phyloP scores from a whole-genome alignment of 83 land plant species.

The Picea engelmannii region DNA sequence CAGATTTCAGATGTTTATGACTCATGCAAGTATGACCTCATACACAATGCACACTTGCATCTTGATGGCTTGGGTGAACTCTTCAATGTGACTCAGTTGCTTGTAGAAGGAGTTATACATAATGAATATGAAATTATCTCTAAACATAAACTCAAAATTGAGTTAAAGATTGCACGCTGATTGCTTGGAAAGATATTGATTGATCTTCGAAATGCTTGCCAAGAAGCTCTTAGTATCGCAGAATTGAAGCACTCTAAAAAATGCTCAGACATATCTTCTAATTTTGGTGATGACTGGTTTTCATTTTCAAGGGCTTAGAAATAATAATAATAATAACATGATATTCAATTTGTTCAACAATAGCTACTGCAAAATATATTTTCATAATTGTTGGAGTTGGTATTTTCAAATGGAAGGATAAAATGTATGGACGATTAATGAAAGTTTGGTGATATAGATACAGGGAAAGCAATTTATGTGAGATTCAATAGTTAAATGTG shows the following conservation, averaged over 20 bases:
- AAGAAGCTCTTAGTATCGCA: constrained; percentile 88
- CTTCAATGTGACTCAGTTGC: constrained; percentile 92
- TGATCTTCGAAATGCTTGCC: too few relatives aligned
- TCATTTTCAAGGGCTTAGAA: too few relatives aligned
- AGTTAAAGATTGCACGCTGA: constrained; percentile 96
- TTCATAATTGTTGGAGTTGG: too few relatives aligned
- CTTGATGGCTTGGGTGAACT: constrained; percentile 83
- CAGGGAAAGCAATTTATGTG: too few relatives aligned
- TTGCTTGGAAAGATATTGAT: constrained; percentile 49
- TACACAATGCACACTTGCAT: constrained; percentile 82
- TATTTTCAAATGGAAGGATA: too few relatives aligned
- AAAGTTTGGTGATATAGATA: too few relatives aligned
- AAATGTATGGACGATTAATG: too few relatives aligned
- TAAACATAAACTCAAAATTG: constrained; percentile 93
- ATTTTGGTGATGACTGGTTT: constrained; percentile 37
- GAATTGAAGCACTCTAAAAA: constrained; percentile 68
- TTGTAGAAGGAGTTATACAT: constrained; percentile 98
- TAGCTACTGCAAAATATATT: too few relatives aligned
- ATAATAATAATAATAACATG: too few relatives aligned
- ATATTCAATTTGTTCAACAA: too few relatives aligned
- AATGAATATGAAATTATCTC: constrained; percentile 99
- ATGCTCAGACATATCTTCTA: constrained; percentile 16
- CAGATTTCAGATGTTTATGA: too few relatives aligned
- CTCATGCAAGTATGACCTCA: constrained; percentile 15
- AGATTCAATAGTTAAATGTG: too few relatives aligned